Percentiles rank a stretch among this genome's conserved stretches.
phyloP scores from a whole-genome alignment of 2,329 filamentous ascomycete species.

The Pseudocercospora fuligena region DNA sequence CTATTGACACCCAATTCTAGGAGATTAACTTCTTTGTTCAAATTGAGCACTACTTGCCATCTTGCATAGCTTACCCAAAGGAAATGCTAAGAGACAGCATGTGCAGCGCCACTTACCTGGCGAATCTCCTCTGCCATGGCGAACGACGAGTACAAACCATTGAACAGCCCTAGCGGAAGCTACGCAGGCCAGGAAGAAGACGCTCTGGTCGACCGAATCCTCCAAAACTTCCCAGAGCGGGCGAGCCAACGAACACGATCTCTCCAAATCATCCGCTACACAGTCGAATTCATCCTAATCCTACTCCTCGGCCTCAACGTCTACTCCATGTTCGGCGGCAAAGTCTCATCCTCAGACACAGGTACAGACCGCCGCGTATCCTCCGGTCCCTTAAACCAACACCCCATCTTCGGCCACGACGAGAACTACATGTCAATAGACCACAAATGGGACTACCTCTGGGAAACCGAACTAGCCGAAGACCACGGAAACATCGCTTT shows the following conservation, averaged over 20 bases:
- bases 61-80: neutral
- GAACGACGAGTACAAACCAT: constrained; percentile 8
- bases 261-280: neutral
- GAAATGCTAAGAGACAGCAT: neutral
- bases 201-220: neutral
- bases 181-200: constrained; percentile 5
- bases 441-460: constrained; percentile 15
- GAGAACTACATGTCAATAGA: constrained; percentile 22
- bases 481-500: constrained; percentile 17
- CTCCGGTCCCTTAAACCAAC: constrained; percentile 5
- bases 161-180: constrained; percentile 5
- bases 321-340: neutral
- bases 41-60: neutral
- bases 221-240: constrained; percentile 5
- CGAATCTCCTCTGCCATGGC: neutral
- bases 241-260: neutral
- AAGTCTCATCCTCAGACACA: constrained; percentile 2
- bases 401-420: constrained; percentile 15
- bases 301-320: neutral
- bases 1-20: constrained; percentile 1
- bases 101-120: neutral
- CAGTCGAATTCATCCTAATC: neutral
- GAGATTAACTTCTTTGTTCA: neutral
- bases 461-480: constrained; percentile 12
- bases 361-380: constrained; percentile 6